Base-by-base conservation (phyloP, 768 basidiomycete genomes). In the Russula foetens region DNA sequence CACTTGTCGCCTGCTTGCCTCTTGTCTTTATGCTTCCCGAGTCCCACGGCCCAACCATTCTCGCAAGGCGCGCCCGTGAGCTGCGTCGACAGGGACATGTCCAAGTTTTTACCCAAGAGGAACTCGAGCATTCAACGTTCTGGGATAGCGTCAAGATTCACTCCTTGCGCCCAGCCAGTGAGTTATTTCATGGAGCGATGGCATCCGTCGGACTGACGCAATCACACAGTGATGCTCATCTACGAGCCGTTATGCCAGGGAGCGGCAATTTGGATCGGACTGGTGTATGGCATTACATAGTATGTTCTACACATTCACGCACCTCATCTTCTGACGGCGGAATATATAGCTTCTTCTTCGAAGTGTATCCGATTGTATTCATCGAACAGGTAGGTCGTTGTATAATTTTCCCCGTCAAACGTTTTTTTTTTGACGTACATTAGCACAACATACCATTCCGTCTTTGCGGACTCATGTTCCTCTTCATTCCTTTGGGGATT, bases 251-350 rank as follows among this genome's bases (percentile, higher is more conserved):
- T 68, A 52, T 48, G 56, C 4, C 65, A 63, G 35, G 68, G 64
- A 4, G 64, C 66, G 12, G 64, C 67, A 1, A 17, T 67, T 19
- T 68, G 64, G 67, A 64, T 66, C 2, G 62, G 66, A 7, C 53
- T 69, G 2, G 59, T 63, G 14, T 69, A 69, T 43, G 65, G 68
- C n/a, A 69, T 69, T 26, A 50, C 67, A 14, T 68, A 69, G 66
- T 68, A 43, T 14, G 67, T 54, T 6, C 12, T 4, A 21, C 26
- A n/a, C 14, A 33, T 11, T 21, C 8, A 17, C 24, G 7, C 26
- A 0, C 11, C 7, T 15, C 31, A 6, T 3, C 4, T 52, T 8
- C 14, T 46, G 12, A 43, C 11, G 35, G 24, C 17, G 26, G 38
- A 35, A 8, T 4, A 2, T 39, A 3, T 35, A 69, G 68, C 58